Base-by-base conservation (phyloP, 2,329 filamentous ascomycete genomes). In the Fusarium tupiense region DNA sequence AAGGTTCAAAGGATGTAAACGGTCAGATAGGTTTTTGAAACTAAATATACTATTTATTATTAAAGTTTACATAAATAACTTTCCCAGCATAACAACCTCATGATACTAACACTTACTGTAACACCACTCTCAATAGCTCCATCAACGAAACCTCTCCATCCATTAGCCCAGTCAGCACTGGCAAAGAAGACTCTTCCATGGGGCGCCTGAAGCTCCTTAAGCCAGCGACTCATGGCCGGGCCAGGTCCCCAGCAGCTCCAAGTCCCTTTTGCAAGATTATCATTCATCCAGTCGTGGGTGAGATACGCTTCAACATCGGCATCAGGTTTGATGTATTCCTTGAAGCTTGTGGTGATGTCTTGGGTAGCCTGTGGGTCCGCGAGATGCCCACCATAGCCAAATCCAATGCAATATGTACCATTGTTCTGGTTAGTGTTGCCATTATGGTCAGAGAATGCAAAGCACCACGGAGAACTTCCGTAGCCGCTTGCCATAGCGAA, bases 61-160 rank as follows among this genome's bases (percentile, higher is more conserved):
- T 26, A 26, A 26, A 26, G 29, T n/a, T 40, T 65, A 14, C 12
- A 40, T 19, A 19, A 19, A 19, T n/a, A 37, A 6, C 16, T 6
- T 12, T 41, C 44, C 3, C 14, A 8, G 1, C 2, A 35, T n/a
- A 65, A 29, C 4, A 60, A 4, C 5, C 44, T 5, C 0, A 62
- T 26, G 3, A 73, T 50, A 19, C 67, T 11, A 9, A 53, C 24
- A 14, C 58, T 52, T 11, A 38, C 65, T 10, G 35, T 49, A 5
- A 61, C 35, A 3, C 75, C 75, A 19, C 49, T 64, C 20, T 78
- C 73, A n/a, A 78, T 71, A 1, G 77, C 75, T 14, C 76, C 76
- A 33, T 78, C 76, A 33, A 78, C 31, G 7, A 76, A 78, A 0
- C 76, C 76, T 6, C 76, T 59, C 77, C 76, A 78, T 1, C 76